Conservation (phyloP, 495 filamentous ascomycete genomes). For the Penicillium argentinense region DNA sequence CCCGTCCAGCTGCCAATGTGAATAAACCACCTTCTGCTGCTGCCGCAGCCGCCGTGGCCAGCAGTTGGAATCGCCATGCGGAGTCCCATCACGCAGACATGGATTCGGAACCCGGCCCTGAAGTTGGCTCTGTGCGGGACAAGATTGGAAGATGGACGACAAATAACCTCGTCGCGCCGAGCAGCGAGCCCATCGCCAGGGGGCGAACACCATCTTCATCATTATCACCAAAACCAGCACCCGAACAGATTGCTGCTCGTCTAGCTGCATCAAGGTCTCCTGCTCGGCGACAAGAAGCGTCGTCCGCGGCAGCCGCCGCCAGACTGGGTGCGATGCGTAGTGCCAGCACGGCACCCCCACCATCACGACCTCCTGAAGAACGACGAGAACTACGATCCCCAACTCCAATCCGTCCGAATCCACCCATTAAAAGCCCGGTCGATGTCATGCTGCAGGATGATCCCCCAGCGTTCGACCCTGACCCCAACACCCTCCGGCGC, state of each 20-base stretch:
- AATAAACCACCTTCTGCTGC: conserved; percentile 14
- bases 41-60: conserved; percentile 18
- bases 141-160: conserved; percentile 40
- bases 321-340: conserved; percentile 23
- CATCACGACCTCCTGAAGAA: conserved; percentile 7
- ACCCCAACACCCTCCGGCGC: conserved; percentile 2
- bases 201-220: conserved; percentile 14
- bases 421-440: conserved; percentile 1
- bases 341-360: conserved; percentile 19
- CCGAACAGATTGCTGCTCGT: conserved; percentile 39
- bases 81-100: conserved; percentile 10
- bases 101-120: conserved; percentile 31
- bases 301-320: conserved; percentile 11
- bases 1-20: conserved; percentile 18
- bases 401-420: conserved; percentile 12
- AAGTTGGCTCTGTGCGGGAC: conserved; percentile 43
- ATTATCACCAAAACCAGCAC: conserved; percentile 20
- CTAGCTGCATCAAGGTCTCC: conserved; percentile 35
- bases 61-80: conserved; percentile 20
- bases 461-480: conserved; percentile 6
- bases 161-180: conserved; percentile 14
- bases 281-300: conserved; percentile 8
- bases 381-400: conserved; percentile 17
- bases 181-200: conserved; percentile 3
- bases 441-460: conserved; percentile 20